Evolutionary conservation across 805 yeast genomes (phyloP), one percentile per base, ranked within the genome.

Genomic region (Yarrowia porcina): DNA sequence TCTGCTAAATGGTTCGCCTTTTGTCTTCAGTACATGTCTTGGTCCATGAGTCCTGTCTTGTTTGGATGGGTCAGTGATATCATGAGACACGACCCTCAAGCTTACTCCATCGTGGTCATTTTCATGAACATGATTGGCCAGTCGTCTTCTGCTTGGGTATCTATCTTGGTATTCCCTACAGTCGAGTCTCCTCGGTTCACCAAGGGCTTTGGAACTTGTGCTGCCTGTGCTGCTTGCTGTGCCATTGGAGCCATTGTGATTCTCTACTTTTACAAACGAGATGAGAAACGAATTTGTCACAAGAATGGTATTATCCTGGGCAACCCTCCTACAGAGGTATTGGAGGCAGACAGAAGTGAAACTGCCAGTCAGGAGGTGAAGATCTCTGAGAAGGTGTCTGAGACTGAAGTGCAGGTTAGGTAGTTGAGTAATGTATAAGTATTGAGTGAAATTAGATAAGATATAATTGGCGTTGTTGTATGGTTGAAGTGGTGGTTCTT

Each of bases 1-100:
- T 66, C 77, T n/a, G 83, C 83, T 5, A 83, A 82, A 68, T 82
- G 85, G 84, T 83, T 82, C 73, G 87, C 84, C 2, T 83, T 78
- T 72, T 75, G 82, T 69, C 69, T 82, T 52, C 84, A 80, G 65
- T 83, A 82, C 69, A 77, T 79, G 63, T 84, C 84, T 8, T 80
- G 83, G 82, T 82, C 85, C 17, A 80, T 80, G 80, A 84, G 86
- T 3, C 82, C 86, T 0, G 83, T 82, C 1, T 70, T 82, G 28
- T 83, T 82, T 69, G 78, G 83, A 18, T 83, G 85, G 84, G 79
- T 79, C 56, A 81, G 81, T 67, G 85, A 81, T 69, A 80, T 82
- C 41, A 78, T 82, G 61, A 76, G 85, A 57, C 75, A 79, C 54
- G 82, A 82, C 66, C 76, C 81, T 6, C 78, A 81, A 66, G 77